Conservation (phyloP, 2,329 filamentous ascomycete species). For the Daldinia sp. region DNA sequence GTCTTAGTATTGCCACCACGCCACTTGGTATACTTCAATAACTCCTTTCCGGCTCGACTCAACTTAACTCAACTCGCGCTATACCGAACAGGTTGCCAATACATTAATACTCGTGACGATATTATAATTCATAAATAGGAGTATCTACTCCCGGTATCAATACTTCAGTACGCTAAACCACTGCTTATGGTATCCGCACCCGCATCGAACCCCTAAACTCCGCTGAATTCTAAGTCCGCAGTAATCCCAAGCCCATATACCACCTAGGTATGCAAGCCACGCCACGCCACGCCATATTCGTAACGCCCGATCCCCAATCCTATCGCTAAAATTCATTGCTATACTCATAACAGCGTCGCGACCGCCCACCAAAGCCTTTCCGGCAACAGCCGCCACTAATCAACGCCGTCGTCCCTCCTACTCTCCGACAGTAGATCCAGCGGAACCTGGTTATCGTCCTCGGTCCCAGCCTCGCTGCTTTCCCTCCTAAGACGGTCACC, state of each 20-base stretch:
- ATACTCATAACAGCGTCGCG: neutral
- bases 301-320: neutral
- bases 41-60: neutral
- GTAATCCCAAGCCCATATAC: neutral
- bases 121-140: neutral
- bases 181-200: neutral
- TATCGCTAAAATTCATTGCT: neutral
- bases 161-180: neutral
- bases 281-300: neutral
- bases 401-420: conserved; percentile 13
- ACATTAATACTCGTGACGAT: neutral
- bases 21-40: neutral
- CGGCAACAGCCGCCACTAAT: conserved; percentile 10
- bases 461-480: conserved; percentile 19
- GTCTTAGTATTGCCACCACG: neutral
- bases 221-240: neutral
- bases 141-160: neutral
- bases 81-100: neutral
- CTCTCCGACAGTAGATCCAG: neutral
- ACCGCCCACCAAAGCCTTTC: neutral
- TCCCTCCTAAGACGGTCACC: conserved; percentile 28
- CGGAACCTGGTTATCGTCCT: neutral
- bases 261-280: neutral
- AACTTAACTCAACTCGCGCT: neutral
- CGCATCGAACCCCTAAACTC: neutral